phyloP scores from a whole-genome alignment of 257 asterid genomes.

The Penstemon davidsonii region DNA sequence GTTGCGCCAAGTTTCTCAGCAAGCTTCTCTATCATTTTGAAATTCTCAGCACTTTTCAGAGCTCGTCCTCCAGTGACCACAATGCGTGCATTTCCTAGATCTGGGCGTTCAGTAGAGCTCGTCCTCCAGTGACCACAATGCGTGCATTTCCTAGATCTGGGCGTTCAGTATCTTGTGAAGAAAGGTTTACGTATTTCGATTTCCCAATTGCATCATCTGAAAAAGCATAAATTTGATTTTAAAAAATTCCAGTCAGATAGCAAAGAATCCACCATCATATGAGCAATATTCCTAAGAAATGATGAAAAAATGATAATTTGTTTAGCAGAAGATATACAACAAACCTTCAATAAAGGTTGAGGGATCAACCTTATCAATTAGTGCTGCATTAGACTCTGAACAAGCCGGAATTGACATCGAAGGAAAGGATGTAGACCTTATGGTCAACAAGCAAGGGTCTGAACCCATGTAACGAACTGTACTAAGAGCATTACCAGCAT shows the following conservation, averaged over 20 bases:
- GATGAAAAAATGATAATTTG: conserved; percentile 4
- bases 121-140: conserved; percentile 81
- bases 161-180: conserved; percentile 82
- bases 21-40: conserved; percentile 88
- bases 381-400: conserved; percentile 51
- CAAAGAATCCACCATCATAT: neutral
- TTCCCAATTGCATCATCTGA: conserved; percentile 70
- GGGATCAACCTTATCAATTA: conserved; percentile 76
- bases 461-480: conserved; percentile 82
- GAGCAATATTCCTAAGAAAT: conserved; percentile 6
- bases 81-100: conserved; percentile 82
- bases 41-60: conserved; percentile 92
- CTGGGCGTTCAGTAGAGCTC: conserved; percentile 89
- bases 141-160: conserved; percentile 94
- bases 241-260: neutral
- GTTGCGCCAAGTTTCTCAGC: conserved; percentile 98
- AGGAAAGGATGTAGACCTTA: conserved; percentile 88
- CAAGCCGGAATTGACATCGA: conserved; percentile 32
- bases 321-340: conserved; percentile 25
- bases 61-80: conserved; percentile 93
- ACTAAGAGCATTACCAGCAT: conserved; percentile 97
- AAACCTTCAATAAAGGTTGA: conserved; percentile 73
- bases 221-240: conserved; percentile 14
- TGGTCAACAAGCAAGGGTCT: conserved; percentile 86
- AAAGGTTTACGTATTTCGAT: conserved; percentile 63